Evolutionary conservation across 371 early-diverging fungal genomes (phyloP), one percentile per base, ranked within the genome.

Genomic region (Entomophthora muscae): DNA sequence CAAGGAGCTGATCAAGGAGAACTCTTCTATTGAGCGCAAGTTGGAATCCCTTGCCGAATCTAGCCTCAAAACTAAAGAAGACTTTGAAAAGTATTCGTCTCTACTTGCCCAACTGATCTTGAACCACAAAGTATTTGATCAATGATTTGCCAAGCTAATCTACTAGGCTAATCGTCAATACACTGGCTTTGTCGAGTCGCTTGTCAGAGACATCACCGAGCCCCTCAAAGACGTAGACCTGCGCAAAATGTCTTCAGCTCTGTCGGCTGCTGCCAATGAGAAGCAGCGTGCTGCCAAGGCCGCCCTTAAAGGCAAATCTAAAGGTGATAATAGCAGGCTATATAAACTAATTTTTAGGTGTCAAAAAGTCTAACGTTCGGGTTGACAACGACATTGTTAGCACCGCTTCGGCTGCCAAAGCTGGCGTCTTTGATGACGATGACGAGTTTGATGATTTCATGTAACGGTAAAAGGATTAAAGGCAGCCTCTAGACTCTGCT

Each of bases 261-360:
- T 93, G 66, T 85, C 85, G 2, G 80, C 84, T 2, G 72, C 93
- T 66, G 89, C 90, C 58, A 92, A 90, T 70, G 95, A 93, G 70
- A 93, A 95, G 76, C 90, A 90, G 75, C 82, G 79, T 58, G 80
- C 82, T 21, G 80, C 80, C 23, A 80, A 79, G 71, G 90, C 87
- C 13, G 80, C 81, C 1, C 61, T 67, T 33, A 88, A 86, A 73
- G 65, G 73, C 65, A 83, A 82, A 72, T 82, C 82, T 73, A 79
- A 76, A 73, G 80, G 77, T 63, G 71, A 53, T 13, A 28, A 55
- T 1, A 42, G 13, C 53, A 3, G 22, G 1, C 7, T 3, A 51
- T 63, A 27, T 52, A n/a, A n/a, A 51, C 23, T 61, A 0, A 61
- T 54, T 26, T 63, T 57, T 28, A 30, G 52, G 26, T n/a, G 29